phyloP scores from a whole-genome alignment of 768 basidiomycete genomes.

The Mycena galopus region DNA sequence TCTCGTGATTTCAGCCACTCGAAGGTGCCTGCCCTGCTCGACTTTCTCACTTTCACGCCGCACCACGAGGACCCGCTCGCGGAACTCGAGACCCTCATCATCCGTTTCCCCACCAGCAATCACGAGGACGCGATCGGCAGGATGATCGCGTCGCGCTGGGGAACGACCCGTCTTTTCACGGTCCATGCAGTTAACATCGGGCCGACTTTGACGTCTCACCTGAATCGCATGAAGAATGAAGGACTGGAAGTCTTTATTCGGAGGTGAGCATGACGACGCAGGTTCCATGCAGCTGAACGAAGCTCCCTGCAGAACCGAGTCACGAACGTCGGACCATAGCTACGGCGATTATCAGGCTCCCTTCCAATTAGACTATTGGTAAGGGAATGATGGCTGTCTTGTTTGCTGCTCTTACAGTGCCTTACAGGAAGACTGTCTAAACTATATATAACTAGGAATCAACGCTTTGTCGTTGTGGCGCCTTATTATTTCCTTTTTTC shows the following conservation, averaged over 20 bases:
- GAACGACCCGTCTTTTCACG: not conserved
- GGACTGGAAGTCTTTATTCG: not conserved
- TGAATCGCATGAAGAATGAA: not conserved
- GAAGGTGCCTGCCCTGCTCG: not conserved
- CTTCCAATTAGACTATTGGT: not conserved
- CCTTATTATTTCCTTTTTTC: too few relatives aligned
- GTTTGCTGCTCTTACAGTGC: too few relatives aligned
- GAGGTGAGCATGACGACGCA: not conserved
- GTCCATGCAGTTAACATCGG: not conserved
- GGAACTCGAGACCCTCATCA: not conserved
- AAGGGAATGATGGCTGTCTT: too few relatives aligned
- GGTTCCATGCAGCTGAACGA: not conserved
- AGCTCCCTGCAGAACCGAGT: not conserved
- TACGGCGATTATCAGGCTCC: not conserved
- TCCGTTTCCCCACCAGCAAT: not conserved
- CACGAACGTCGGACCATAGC: not conserved
- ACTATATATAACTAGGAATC: too few relatives aligned
- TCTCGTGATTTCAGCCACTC: not conserved
- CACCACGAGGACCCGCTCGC: not conserved
- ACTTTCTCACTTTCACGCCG: not conserved
- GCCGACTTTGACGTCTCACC: not conserved
- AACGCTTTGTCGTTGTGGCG: too few relatives aligned
- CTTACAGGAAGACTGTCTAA: too few relatives aligned
- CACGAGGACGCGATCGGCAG: not conserved
- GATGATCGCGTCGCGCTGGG: constrained; percentile 17